Evolutionary conservation across 2,329 filamentous ascomycete genomes (phyloP), one percentile per base, ranked within the genome.

Genomic region (Fusarium citri): DNA sequence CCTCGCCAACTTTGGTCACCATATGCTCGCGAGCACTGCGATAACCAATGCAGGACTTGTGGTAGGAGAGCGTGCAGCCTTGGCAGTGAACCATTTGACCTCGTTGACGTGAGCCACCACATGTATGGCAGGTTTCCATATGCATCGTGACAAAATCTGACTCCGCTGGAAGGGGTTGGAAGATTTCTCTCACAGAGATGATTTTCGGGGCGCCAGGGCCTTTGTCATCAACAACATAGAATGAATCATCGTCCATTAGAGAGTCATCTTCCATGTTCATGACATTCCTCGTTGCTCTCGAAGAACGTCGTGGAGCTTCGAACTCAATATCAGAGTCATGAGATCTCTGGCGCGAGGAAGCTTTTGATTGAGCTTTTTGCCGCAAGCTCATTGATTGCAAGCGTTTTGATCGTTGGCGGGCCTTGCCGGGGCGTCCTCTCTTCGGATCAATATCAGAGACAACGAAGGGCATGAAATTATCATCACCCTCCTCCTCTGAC

Each of bases 41-140:
- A 50, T 86, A 84, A 2, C 95, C 94, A 28, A 99, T 84, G 76
- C 96, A 99, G 42, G 82, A 82, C 78, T 92, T 93, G 80, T 99
- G 96, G 72, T 94, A 97, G 0, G 92, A 86, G 49, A 91, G 84
- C 3, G 91, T 94, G 78, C 96, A 99, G 30, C 96, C 96, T 80
- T 99, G 97, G 73, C 96, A 99, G 76, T 91, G 90, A 34, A 99
- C 86, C 25, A 99, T 83, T 41, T 87, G 84, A 1, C 93, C 94
- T 18, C 78, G 80, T n/a, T 82, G 80, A 49, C 81, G 82, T 7
- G 78, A 77, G 15, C 77, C 74, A 20, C 72, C 64, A 76, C 96
- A 99, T 5, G 89, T 86, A 71, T 93, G 90, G 78, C 96, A 99
- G 10, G 82, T 83, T 42, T 87, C 83, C 48, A 86, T 88, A 78